phyloP scores from a whole-genome alignment of 2,329 filamentous ascomycete genomes.

The Diplodia seriata region DNA sequence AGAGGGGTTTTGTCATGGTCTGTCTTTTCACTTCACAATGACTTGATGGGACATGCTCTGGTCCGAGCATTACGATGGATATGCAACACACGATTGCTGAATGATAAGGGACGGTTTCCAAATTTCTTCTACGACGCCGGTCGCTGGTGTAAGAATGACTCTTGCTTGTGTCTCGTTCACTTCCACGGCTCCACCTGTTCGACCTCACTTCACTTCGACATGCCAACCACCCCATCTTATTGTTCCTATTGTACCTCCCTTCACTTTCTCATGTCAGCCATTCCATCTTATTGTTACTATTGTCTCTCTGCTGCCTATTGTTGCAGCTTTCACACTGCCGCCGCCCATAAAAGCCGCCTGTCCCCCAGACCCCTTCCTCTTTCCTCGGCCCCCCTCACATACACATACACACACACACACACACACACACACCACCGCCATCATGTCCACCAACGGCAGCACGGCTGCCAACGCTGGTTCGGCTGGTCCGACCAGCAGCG shows the following conservation, averaged over 20 bases:
- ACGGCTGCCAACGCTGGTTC: no score
- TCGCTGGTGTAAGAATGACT: neutral
- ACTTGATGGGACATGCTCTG: neutral
- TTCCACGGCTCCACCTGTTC: no score
- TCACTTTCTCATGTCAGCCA: neutral
- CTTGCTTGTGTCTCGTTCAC: no score
- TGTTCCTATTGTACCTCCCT: neutral
- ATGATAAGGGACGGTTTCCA: constrained; percentile 3
- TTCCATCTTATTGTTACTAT: neutral
- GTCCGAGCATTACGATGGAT: neutral
- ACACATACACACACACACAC: no score
- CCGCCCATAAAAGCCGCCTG: neutral
- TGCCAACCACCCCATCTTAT: neutral
- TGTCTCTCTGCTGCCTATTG: neutral
- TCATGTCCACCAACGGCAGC: no score
- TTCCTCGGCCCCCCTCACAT: neutral
- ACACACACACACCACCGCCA: no score
- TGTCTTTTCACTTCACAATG: neutral
- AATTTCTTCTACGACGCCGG: neutral
- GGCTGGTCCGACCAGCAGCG: no score
- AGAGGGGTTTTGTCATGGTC: neutral
- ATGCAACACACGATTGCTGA: constrained; percentile 6
- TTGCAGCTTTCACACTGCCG: neutral
- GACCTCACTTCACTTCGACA: neutral
- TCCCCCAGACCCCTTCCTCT: neutral